These are phyloP conservation scores for Leishmania guyanensis DNA, from an alignment of 208 protist genomes.

Conservation along the genomic window DNA sequence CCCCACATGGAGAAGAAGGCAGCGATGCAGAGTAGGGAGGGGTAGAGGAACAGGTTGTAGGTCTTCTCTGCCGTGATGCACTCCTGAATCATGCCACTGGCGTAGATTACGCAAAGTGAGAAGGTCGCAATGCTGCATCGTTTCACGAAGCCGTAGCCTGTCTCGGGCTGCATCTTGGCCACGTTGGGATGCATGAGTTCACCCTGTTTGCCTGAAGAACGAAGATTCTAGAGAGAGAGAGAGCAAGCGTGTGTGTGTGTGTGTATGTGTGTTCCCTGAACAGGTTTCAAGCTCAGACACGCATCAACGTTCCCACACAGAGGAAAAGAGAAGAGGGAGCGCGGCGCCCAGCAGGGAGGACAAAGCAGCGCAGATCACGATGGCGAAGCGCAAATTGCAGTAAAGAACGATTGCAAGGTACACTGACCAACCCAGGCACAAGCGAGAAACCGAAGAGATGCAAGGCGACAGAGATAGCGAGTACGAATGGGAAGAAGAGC, in stretches of 20 bases:
- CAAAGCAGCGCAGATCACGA: neutral
- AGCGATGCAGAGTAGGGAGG: slow-evolving; percentile 49
- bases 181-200: slow-evolving; percentile 33
- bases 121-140: slow-evolving; percentile 19
- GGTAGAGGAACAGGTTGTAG: slow-evolving; percentile 42
- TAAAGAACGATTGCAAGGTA: neutral
- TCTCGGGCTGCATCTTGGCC: slow-evolving; percentile 28
- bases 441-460: neutral
- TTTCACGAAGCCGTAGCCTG: slow-evolving; percentile 27
- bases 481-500: neutral
- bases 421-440: neutral
- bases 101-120: slow-evolving; percentile 39
- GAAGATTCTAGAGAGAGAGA: neutral
- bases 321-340: neutral
- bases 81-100: slow-evolving; percentile 45
- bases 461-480: neutral
- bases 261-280: neutral
- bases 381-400: neutral
- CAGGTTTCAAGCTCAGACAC: neutral
- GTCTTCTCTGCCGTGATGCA: slow-evolving; percentile 54
- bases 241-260: neutral
- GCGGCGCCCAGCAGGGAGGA: neutral
- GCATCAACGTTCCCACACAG: neutral
- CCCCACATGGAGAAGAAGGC: slow-evolving; percentile 74
- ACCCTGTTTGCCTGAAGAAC: neutral